Base-by-base conservation (phyloP, 1,284 basidiomycete genomes). In the Tylopilus sp. region DNA sequence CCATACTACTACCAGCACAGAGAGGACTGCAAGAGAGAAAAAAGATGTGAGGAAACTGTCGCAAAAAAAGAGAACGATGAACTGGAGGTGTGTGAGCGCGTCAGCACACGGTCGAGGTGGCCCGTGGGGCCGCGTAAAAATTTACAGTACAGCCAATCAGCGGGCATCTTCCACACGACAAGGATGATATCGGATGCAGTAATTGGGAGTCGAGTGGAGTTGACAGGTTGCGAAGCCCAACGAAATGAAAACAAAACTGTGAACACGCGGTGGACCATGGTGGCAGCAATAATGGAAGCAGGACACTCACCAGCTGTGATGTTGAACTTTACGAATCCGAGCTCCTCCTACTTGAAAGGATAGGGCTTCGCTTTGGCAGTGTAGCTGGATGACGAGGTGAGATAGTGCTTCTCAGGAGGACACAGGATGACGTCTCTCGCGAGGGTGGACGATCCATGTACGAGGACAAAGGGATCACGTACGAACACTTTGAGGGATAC, bases 291-390 rank as follows among this genome's bases (percentile, higher is more conserved):
- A 60, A 67, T 67, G 51, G 51, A 59, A 59, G 60, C 43, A 50
- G 48, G 42, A 64, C 78, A 15, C 56, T 53, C 57, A 86, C 89
- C 89, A 49, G 88, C 85, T 45, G 78, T 80, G 45, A 88, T 70
- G 64, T 91, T 85, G 70, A 91, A 91, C 61, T 83, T 81, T 31
- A 89, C 76, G 63, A 87, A 85, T 1, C 83, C 83, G 53, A 83
- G 77, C 55, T 92, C 88, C 59, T 85, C 80, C 58, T 81, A 77
- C 55, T 72, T 74, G 57, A 70, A 75, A 14, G 74, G 72, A 65
- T 81, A 80, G 46, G 79, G 75, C 54, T 76, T 73, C 47, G 77
- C 73, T 59, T 77, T 82, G 36, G 75, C 77, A 48, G 77, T 74
- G 55, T 76, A 78, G 51, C 79, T 85, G 55, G 7, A 48, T 7